Percentiles rank a stretch among this genome's conserved stretches.
These are phyloP conservation scores for Phaeosphaeriaceae sp. DNA, from an alignment of 2,329 filamentous ascomycete species.

Conservation along the genomic window DNA sequence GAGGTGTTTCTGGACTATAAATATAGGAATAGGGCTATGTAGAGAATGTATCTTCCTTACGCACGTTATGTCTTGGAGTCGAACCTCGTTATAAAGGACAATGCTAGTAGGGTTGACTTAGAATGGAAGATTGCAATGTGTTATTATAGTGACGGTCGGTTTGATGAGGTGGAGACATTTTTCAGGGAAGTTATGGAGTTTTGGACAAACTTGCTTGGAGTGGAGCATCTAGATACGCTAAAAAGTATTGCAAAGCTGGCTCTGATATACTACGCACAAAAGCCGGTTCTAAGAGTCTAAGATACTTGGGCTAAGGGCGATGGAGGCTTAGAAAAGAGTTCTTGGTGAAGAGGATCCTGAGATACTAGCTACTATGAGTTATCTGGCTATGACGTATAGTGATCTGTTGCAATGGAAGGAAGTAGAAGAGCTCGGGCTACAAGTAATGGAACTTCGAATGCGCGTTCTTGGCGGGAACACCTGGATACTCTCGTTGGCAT, in stretches of 20 bases:
- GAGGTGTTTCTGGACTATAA: background rate
- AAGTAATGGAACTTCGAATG: slow-evolving; percentile 1
- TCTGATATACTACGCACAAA: slow-evolving; percentile 3
- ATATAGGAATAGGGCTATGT: background rate
- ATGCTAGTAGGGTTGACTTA: background rate
- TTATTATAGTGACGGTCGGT: background rate
- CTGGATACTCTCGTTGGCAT: background rate
- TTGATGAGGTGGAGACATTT: slow-evolving; percentile 13
- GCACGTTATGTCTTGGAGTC: background rate
- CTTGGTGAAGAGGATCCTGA: background rate
- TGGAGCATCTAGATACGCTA: background rate
- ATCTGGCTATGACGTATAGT: background rate
- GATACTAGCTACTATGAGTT: background rate
- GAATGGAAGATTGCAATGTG: slow-evolving; percentile 8
- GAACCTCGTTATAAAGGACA: background rate
- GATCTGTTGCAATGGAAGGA: slow-evolving; percentile 4
- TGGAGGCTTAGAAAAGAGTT: background rate
- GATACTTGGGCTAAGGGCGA: background rate
- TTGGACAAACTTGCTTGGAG: background rate
- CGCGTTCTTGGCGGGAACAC: slow-evolving; percentile 2
- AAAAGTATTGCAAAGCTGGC: background rate
- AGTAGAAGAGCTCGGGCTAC: background rate
- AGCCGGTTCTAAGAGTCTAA: background rate
- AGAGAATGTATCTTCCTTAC: background rate
- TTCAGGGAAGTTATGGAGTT: slow-evolving; percentile 19